Conservation (phyloP, 1,284 basidiomycete genomes). For the Cutaneotrichosporon sp. region DNA sequence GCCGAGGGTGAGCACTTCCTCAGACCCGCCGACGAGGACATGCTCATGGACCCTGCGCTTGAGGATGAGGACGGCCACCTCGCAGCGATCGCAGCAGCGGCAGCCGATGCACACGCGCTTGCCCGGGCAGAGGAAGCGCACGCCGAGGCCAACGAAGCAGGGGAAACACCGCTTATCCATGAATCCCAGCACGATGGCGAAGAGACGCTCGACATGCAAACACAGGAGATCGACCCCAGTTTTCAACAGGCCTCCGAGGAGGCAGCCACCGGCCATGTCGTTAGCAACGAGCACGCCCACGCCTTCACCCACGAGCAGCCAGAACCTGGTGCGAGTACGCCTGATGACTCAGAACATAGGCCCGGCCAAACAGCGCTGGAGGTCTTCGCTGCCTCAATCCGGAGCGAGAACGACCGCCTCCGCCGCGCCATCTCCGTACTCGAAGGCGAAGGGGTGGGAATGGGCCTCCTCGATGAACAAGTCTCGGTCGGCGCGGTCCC, state of each 20-base stretch:
- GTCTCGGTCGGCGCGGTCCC: not conserved
- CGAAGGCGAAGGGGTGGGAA: constrained; percentile 1
- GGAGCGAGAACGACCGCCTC: constrained; percentile 18
- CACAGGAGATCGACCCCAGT: no score
- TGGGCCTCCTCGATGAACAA: not conserved
- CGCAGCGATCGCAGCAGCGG: not conserved
- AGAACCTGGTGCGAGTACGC: no score
- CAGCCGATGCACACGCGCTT: not conserved
- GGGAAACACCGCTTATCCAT: no score
- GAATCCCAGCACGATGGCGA: no score
- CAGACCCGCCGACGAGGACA: constrained; percentile 3
- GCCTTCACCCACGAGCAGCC: not conserved
- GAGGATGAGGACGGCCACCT: not conserved
- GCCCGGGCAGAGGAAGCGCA: not conserved
- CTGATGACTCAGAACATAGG: not conserved
- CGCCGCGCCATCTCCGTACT: constrained; percentile 7
- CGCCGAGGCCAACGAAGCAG: not conserved
- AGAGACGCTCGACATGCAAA: no score
- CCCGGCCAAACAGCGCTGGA: constrained; percentile 3
- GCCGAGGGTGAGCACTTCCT: constrained; percentile 16
- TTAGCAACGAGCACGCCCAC: not conserved
- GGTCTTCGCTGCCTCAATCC: constrained; percentile 6
- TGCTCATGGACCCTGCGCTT: constrained; percentile 11
- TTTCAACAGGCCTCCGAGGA: no score
- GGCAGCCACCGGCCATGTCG: no score